Base-by-base conservation (phyloP, 495 filamentous ascomycete species). In the Penicillium atrosanguineum region DNA sequence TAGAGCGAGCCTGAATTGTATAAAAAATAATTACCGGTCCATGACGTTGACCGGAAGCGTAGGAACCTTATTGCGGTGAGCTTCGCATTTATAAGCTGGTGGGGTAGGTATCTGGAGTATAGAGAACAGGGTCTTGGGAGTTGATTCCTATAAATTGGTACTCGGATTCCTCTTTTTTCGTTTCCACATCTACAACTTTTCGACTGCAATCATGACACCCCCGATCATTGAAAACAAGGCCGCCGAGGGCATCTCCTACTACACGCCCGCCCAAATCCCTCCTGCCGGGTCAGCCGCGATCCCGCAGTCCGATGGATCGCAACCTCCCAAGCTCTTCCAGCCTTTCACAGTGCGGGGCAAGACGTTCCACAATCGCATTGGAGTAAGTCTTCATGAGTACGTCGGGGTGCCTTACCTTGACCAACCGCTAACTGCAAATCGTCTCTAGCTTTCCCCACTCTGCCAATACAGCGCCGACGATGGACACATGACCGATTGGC, bases 381-480 rank as follows among this genome's bases (percentile, higher is more conserved):
- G 58, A n/a, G 58, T 61, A 40, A 44, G 50, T 2, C 16, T 8
- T n/a, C 31, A 18, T 23, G 4, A 6, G 21, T 21, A 31, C 7
- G 2, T 36, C 11, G 31, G 12, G 31, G 31, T 34, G 12, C 31
- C 39, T 51, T 11, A 39, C 23, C 40, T 16, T 25, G 15, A 37
- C 4, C 16, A 4, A 39, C 16, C 18, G 11, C 31, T 16, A n/a
- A 36, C 20, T 1, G 26, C 15, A 20, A 7, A 7, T 6, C 16
- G 19, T 47, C 46, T 20, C 46, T 20, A 63, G 66, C 64, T 77
- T 12, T 76, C 80, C 15, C 83, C 83, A 0, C 68, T 86, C 26
- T 88, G 85, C 67, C 82, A 85, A 67, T 87, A 87, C 69, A 83
- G 78, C n/a, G 81, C 81, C 23, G 62, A 83, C 12, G 75, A 84